Conservation (phyloP, 139 green algal genomes). For the Yamagishiella unicocca region DNA sequence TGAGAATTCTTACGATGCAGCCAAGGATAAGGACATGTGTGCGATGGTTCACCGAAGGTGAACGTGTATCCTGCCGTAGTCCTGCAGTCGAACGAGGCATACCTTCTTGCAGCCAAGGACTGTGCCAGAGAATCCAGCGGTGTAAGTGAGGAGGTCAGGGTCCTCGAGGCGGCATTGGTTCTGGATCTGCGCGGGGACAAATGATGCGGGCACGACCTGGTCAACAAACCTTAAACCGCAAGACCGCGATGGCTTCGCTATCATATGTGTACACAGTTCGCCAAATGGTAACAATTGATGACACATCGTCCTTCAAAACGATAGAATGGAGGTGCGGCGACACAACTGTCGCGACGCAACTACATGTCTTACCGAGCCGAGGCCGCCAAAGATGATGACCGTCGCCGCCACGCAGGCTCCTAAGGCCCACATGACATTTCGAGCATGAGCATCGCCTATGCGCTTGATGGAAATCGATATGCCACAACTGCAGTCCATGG, state of each 20-base stretch:
- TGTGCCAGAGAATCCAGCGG: neutral
- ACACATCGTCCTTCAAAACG: too few relatives aligned
- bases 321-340: too few relatives aligned
- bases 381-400: neutral
- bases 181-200: neutral
- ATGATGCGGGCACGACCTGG: neutral
- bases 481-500: constrained; percentile 3
- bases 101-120: constrained; percentile 40
- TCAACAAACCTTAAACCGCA: neutral
- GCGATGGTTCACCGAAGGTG: too few relatives aligned
- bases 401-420: neutral
- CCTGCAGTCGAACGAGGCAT: too few relatives aligned
- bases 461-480: constrained; percentile 6
- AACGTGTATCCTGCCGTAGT: too few relatives aligned
- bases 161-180: constrained; percentile 26
- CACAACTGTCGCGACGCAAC: too few relatives aligned
- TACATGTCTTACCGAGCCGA: constrained; percentile 23
- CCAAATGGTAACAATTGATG: too few relatives aligned
- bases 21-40: too few relatives aligned
- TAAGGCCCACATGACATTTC: constrained; percentile 17
- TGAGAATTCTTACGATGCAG: too few relatives aligned
- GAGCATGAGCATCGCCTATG: neutral
- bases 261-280: too few relatives aligned
- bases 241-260: too few relatives aligned
- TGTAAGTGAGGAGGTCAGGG: neutral